These are phyloP conservation scores for Gymnopilus junonius DNA, from an alignment of 768 basidiomycete genomes.

Conservation along the genomic window DNA sequence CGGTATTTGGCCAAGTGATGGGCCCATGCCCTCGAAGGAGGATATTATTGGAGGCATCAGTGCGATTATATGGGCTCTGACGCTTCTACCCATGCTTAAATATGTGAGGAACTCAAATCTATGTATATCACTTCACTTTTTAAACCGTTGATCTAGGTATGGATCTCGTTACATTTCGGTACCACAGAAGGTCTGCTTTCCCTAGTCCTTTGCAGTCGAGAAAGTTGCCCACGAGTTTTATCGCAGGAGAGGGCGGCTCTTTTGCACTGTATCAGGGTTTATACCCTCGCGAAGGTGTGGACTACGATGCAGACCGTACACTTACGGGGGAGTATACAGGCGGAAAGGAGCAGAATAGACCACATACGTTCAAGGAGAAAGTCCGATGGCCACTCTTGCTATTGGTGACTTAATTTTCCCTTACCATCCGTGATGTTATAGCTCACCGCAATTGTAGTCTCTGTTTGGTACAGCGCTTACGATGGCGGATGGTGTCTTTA, in stretches of 20 bases:
- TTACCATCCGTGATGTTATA: no score
- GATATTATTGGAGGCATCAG: slow-evolving; percentile 67
- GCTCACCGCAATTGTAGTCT: slow-evolving; percentile 47
- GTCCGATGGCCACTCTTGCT: slow-evolving; percentile 55
- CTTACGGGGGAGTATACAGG: slow-evolving; percentile 49
- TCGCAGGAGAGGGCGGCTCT: slow-evolving; percentile 65
- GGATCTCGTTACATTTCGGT: slow-evolving; percentile 43
- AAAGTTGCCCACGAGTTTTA: neutral
- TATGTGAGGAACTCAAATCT: slow-evolving; percentile 45
- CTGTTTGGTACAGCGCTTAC: slow-evolving; percentile 69
- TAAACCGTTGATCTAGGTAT: slow-evolving; percentile 35
- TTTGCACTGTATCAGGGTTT: slow-evolving; percentile 69
- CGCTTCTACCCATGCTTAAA: slow-evolving; percentile 64
- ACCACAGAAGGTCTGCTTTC: slow-evolving; percentile 50
- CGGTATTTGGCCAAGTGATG: slow-evolving; percentile 59
- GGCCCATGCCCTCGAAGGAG: slow-evolving; percentile 53
- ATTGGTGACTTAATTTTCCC: slow-evolving; percentile 52
- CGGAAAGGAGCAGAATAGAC: slow-evolving; percentile 13
- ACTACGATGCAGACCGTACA: slow-evolving; percentile 54
- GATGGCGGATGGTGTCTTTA: slow-evolving; percentile 70
- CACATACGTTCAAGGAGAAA: slow-evolving; percentile 30
- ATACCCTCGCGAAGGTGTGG: slow-evolving; percentile 51
- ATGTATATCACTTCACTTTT: neutral
- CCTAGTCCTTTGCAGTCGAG: slow-evolving; percentile 3
- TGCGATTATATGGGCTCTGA: slow-evolving; percentile 68